Evolutionary conservation across 2,329 filamentous ascomycete genomes (phyloP).

Genomic region (Metarhizium rileyi): DNA sequence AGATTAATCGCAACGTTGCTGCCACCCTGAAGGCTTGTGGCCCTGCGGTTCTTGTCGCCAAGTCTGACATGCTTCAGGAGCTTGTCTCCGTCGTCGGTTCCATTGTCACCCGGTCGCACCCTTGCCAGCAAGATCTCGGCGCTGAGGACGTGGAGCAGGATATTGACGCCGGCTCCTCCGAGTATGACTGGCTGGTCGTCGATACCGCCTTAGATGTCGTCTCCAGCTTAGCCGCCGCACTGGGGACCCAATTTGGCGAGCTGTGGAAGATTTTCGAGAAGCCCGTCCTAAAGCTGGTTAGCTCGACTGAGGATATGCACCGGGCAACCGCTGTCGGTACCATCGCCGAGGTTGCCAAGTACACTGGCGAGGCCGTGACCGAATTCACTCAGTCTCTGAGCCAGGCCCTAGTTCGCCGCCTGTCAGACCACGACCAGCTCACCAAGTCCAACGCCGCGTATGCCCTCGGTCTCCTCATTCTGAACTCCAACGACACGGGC

Average conservation of each 20-base stretch:
- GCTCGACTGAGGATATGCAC: slow-evolving; percentile 77
- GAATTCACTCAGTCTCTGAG: slow-evolving; percentile 70
- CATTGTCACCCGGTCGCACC: slow-evolving; percentile 82
- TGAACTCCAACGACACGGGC: slow-evolving; percentile 62
- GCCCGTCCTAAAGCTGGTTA: slow-evolving; percentile 78
- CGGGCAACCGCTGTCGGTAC: slow-evolving; percentile 85
- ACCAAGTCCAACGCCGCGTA: slow-evolving; percentile 95
- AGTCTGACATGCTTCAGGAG: slow-evolving; percentile 59
- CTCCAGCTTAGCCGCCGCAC: slow-evolving; percentile 70
- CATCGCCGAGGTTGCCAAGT: slow-evolving; percentile 80
- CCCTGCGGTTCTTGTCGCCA: slow-evolving; percentile 69
- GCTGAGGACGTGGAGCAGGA: slow-evolving; percentile 68
- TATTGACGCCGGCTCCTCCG: slow-evolving; percentile 69
- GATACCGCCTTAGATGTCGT: slow-evolving; percentile 91
- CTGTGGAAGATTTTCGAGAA: slow-evolving; percentile 96
- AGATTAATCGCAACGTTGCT: slow-evolving; percentile 89
- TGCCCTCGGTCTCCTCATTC: slow-evolving; percentile 74
- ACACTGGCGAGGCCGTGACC: slow-evolving; percentile 73
- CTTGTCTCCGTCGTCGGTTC: slow-evolving; percentile 65
- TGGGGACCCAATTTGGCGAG: slow-evolving; percentile 73
- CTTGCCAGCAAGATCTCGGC: slow-evolving; percentile 84
- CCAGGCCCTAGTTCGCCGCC: slow-evolving; percentile 72
- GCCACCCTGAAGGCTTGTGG: slow-evolving; percentile 87
- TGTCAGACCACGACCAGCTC: slow-evolving; percentile 82
- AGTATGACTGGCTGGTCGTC: slow-evolving; percentile 95